Conservation (phyloP, 139 green algal species). For the Coelastrella sp. region DNA sequence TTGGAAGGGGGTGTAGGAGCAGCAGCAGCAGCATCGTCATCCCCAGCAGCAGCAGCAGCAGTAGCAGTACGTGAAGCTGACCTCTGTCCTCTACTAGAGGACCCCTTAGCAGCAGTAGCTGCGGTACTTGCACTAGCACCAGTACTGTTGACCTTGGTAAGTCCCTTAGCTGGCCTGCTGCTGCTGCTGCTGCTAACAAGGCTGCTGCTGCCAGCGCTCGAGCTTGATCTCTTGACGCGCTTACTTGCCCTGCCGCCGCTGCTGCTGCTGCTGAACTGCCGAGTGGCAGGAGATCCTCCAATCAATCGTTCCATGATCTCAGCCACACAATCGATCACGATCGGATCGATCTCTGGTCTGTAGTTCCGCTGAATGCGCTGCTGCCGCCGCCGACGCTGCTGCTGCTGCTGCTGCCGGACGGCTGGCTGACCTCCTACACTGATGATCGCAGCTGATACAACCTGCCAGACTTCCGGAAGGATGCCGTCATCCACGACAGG, state of each 20-base stretch:
- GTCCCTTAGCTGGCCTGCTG: neutral
- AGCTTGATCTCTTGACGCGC: neutral
- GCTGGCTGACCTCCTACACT: neutral
- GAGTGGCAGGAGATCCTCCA: no score
- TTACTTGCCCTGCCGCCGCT: neutral
- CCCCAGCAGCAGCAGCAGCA: neutral
- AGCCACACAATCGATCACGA: neutral
- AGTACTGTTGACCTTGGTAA: neutral
- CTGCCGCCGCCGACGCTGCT: neutral
- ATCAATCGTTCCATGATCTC: slow-evolving; percentile 22
- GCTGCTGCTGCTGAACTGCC: slow-evolving; percentile 10
- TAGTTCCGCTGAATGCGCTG: no score
- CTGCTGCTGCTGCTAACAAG: slow-evolving; percentile 1
- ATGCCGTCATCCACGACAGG: slow-evolving; percentile 4
- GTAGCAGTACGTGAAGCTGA: neutral
- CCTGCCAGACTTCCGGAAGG: slow-evolving; percentile 6
- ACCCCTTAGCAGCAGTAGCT: slow-evolving; percentile 17
- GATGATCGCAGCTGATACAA: slow-evolving; percentile 21
- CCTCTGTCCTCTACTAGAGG: neutral
- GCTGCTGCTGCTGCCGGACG: neutral
- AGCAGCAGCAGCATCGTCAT: neutral
- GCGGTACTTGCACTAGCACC: neutral
- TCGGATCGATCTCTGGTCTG: neutral
- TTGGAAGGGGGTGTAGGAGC: neutral
- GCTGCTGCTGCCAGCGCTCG: neutral